Evolutionary conservation across 441 rosid genomes (phyloP).

Genomic region (Adansonia grandidieri): DNA sequence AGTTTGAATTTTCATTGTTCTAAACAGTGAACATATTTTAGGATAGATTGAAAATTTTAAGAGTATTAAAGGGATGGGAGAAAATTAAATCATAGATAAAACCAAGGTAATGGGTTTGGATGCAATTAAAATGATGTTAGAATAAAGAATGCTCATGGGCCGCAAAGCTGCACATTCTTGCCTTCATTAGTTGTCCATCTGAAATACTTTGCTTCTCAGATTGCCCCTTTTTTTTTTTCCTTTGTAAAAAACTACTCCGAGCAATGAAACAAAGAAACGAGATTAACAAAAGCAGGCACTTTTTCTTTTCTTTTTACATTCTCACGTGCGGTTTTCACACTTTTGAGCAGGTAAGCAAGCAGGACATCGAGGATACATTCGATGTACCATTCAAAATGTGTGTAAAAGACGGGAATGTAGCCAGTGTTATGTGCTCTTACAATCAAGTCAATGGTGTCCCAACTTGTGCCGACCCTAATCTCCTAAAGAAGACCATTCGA

Average conservation of each 20-base stretch:
- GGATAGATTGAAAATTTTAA: no score
- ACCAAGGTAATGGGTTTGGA: background rate
- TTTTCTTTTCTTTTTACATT: background rate
- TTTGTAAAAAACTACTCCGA: background rate
- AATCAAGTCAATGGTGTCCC: slow-evolving; percentile 95
- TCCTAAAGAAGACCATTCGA: slow-evolving; percentile 66
- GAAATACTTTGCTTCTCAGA: background rate
- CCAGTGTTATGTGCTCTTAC: slow-evolving; percentile 97
- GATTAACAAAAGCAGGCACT: background rate
- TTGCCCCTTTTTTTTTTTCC: background rate
- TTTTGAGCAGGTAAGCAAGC: slow-evolving; percentile 70
- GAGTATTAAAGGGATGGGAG: no score
- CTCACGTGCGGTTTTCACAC: slow-evolving; percentile 22
- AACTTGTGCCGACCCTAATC: slow-evolving; percentile 87
- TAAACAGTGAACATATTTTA: background rate
- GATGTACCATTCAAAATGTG: slow-evolving; percentile 85
- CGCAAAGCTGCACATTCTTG: background rate
- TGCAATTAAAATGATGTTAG: background rate
- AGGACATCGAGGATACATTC: slow-evolving; percentile 83
- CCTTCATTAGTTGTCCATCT: background rate
- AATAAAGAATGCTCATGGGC: background rate
- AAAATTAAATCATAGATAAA: no score
- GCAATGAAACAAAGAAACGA: background rate
- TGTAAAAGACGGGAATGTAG: slow-evolving; percentile 80
- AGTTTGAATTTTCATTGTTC: background rate